phyloP scores from a whole-genome alignment of 805 yeast genomes.

The Teunomyces stri region DNA sequence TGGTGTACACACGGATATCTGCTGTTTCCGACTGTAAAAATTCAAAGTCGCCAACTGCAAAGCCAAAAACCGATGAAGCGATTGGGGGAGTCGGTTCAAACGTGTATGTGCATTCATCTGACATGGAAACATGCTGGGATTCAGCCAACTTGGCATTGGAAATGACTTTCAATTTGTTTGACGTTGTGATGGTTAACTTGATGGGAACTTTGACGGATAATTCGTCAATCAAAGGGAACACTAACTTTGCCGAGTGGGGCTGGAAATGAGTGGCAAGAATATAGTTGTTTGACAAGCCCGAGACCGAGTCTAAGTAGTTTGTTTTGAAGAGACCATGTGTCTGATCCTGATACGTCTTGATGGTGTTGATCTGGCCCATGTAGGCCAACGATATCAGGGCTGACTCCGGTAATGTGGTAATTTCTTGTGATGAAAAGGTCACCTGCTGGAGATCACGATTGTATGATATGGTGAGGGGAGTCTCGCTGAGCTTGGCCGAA shows the following conservation, averaged over 20 bases:
- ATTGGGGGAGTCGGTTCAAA: conserved; percentile 59
- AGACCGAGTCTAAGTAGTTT: conserved; percentile 50
- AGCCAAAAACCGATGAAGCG: conserved; percentile 63
- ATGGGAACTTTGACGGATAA: conserved; percentile 52
- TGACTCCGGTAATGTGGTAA: conserved; percentile 8
- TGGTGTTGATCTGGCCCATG: conserved; percentile 50
- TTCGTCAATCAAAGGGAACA: conserved; percentile 74
- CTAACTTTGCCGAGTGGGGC: conserved; percentile 58
- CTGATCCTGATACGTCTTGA: conserved; percentile 51
- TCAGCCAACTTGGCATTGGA: conserved; percentile 44
- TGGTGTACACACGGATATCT: conserved; percentile 56
- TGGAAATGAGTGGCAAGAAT: conserved; percentile 71
- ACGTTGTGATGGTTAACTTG: conserved; percentile 47
- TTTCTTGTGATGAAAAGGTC: conserved; percentile 20
- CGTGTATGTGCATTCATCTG: conserved; percentile 29
- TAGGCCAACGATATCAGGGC: conserved; percentile 32
- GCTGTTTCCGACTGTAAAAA: conserved; percentile 22
- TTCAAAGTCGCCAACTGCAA: conserved; percentile 68
- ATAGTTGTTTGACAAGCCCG: conserved; percentile 49
- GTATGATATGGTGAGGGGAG: conserved; percentile 27
- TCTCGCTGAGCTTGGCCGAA: conserved; percentile 20
- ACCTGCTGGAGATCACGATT: conserved; percentile 42
- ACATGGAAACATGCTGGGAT: conserved; percentile 14
- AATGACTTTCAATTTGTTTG: conserved; percentile 45
- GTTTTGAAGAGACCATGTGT: conserved; percentile 71